Percentiles rank a stretch among this genome's conserved stretches.
phyloP scores from a whole-genome alignment of 1,139 yeast species.

The Pichia sp. region DNA sequence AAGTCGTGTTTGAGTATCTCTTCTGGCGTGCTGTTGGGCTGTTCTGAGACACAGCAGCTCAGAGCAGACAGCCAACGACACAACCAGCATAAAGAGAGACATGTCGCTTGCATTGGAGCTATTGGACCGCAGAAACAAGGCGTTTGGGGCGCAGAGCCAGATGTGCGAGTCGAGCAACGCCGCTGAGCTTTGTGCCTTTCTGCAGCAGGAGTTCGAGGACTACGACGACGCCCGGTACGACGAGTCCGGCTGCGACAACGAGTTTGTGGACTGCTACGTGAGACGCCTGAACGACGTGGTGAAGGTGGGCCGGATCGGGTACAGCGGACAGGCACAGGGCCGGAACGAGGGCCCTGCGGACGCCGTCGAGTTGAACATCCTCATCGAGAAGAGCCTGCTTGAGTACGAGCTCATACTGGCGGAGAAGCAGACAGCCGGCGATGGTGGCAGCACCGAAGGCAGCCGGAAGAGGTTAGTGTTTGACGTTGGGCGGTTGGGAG shows the following conservation, averaged over 20 bases:
- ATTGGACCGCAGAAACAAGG: constrained; percentile 3
- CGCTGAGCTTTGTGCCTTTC: constrained; percentile 13
- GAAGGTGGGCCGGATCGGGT: background rate
- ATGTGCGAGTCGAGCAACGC: constrained; percentile 2
- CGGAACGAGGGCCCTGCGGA: constrained; percentile 5
- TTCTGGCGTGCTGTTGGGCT: background rate
- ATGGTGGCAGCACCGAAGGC: background rate
- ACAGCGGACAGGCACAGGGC: background rate
- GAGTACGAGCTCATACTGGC: constrained; percentile 19
- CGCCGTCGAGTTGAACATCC: constrained; percentile 20
- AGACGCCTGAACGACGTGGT: constrained; percentile 1
- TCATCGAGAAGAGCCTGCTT: constrained; percentile 25
- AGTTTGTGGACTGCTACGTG: constrained; percentile 3
- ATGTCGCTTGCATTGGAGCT: constrained; percentile 9
- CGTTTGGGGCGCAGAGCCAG: background rate
- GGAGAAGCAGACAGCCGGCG: background rate
- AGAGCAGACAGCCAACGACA: background rate
- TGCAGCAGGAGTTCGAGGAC: constrained; percentile 13
- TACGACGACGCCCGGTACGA: background rate
- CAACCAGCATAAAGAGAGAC: background rate
- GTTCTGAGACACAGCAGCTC: no score
- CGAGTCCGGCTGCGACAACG: background rate
- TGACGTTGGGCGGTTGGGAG: constrained; percentile 12
- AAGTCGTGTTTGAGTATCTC: background rate
- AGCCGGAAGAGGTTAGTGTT: background rate